Evolutionary conservation across 2,329 filamentous ascomycete species (phyloP).

Genomic region (Rutstroemia sp.): DNA sequence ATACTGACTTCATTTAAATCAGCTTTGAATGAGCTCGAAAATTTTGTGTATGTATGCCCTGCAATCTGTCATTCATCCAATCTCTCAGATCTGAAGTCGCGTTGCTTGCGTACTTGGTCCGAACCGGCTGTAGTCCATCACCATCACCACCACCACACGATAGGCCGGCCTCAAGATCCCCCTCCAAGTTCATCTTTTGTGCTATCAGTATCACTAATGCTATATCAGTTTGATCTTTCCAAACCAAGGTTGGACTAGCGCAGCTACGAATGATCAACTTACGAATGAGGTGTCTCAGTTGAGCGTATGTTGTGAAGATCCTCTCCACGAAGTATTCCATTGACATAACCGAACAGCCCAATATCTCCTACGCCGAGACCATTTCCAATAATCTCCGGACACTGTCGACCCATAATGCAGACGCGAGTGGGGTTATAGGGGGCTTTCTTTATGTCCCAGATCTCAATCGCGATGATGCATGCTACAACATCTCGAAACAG

Average conservation of each 20-base stretch:
- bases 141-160: neutral
- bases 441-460: conserved; percentile 84
- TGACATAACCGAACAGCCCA: conserved; percentile 17
- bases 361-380: conserved; percentile 24
- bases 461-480: conserved; percentile 50
- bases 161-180: neutral
- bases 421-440: conserved; percentile 53
- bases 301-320: conserved; percentile 16
- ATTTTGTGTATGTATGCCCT: conserved; percentile 23
- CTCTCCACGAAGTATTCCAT: neutral
- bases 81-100: too few species aligned
- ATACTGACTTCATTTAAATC: conserved; percentile 10
- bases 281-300: conserved; percentile 19
- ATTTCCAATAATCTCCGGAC: conserved; percentile 62
- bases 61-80: too few species aligned
- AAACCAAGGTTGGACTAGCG: conserved; percentile 24
- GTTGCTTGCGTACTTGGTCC: too few species aligned
- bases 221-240: conserved; percentile 24
- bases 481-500: conserved; percentile 52
- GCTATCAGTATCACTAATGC: conserved; percentile 11
- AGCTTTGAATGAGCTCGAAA: conserved; percentile 25
- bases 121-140: neutral
- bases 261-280: conserved; percentile 13
- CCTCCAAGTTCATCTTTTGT: neutral
- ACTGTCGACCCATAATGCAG: conserved; percentile 60